phyloP scores from a whole-genome alignment of 1,139 yeast genomes.

The Geotrichum histeridarum region DNA sequence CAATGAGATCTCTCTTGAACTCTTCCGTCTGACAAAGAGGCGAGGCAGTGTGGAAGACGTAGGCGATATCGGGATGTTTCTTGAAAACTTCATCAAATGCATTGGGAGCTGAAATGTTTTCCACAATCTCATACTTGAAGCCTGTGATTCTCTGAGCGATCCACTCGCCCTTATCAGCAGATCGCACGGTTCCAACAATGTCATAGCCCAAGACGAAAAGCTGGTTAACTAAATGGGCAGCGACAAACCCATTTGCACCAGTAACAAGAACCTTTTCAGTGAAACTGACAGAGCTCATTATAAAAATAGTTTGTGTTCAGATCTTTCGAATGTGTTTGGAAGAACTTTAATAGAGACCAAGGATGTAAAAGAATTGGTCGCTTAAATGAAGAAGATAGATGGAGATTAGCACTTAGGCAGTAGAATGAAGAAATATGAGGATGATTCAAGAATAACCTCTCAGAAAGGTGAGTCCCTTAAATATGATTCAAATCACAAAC shows the following conservation, averaged over 20 bases:
- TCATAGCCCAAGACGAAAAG: conserved; percentile 40
- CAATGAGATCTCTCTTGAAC: conserved; percentile 22
- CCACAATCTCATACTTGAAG: conserved; percentile 42
- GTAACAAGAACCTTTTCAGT: conserved; percentile 41
- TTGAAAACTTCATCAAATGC: conserved; percentile 39
- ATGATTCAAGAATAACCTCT: too few species aligned
- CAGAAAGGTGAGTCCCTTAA: too few species aligned
- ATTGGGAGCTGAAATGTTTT: conserved; percentile 36
- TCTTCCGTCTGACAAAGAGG: conserved; percentile 43
- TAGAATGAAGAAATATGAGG: too few species aligned
- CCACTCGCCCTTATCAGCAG: conserved; percentile 47
- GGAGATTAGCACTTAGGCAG: too few species aligned
- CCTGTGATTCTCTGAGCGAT: conserved; percentile 31
- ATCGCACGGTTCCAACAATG: conserved; percentile 58
- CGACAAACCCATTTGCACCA: conserved; percentile 52
- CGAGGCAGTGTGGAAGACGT: conserved; percentile 44
- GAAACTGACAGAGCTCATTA: conserved; percentile 6
- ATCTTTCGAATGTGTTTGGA: too few species aligned
- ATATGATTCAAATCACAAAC: too few species aligned
- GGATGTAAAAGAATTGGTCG: too few species aligned
- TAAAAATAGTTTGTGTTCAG: background rate
- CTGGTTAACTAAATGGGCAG: conserved; percentile 42
- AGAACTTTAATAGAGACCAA: too few species aligned
- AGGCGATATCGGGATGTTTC: conserved; percentile 38
- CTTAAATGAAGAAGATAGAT: too few species aligned